Base-by-base conservation (phyloP, 2,329 filamentous ascomycete species). In the Aureobasidium pullulans region DNA sequence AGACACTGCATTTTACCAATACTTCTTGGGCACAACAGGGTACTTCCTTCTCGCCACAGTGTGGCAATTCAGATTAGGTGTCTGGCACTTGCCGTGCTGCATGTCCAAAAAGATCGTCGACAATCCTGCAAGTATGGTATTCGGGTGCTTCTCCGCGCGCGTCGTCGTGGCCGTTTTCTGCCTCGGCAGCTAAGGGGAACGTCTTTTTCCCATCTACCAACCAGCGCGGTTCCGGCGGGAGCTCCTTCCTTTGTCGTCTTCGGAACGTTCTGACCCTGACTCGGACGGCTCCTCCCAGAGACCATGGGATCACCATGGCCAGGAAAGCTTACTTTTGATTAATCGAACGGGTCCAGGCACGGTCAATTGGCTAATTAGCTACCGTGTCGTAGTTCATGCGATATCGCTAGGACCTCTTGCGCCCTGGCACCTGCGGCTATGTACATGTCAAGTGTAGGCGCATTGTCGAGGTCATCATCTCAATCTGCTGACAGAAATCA, bases 271-370 rank as follows among this genome's bases (percentile, higher is more conserved):
- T 23, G 37, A 54, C 50, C 50, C 50, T 54, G 50, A 54, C 50
- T 54, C 37, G 28, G n/a, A 10, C 28, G 7, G 9, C 29, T 23
- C 37, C 13, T 23, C 13, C 37, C 29, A 15, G 19, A 29, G 37
- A 16, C 43, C 19, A 43, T 43, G 37, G 6, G 50, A 54, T 54
- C 50, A 34, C 15, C 50, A 43, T 23, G 23, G 34, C 36, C 23
- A 16, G n/a, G 7, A 40, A 52, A 54, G 50, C 50, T 54, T 54
- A 54, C 50, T 43, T 52, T 43, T 32, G 39, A 54, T 54, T 54
- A 23, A 34, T 28, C 11, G n/a, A 34, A 15, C 39, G 37, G 50
- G 50, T 9, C 50, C 39, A 54, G 50, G 37, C 50, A 54, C 50
- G 50, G 49, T 13, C 50, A 23, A 28, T 54, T 54, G n/a, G 28